Percentiles rank a stretch among this genome's conserved stretches.
These are phyloP conservation scores for Alloteropsis angusta DNA, from an alignment of 202 grass and related monocot species.

Conservation along the genomic window DNA sequence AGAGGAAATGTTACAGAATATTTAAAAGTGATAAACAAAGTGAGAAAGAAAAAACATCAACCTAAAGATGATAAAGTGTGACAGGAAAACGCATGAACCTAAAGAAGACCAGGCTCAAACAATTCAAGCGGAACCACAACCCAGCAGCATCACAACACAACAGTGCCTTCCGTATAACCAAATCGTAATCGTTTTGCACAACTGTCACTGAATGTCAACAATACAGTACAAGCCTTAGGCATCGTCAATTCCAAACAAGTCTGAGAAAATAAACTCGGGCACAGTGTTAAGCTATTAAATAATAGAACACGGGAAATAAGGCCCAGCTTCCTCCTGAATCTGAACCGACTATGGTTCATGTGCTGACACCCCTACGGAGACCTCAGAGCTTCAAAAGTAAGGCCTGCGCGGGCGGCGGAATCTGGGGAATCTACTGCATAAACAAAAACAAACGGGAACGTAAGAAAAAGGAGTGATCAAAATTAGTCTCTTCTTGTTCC, in stretches of 20 bases:
- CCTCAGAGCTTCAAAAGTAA: conserved; percentile 36
- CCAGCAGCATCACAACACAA: background rate
- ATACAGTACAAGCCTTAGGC: conserved; percentile 10
- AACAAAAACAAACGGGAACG: background rate
- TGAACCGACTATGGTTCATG: background rate
- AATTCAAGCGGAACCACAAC: background rate
- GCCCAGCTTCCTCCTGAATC: conserved; percentile 11
- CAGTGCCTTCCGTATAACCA: background rate
- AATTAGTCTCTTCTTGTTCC: background rate
- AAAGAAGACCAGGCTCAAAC: background rate
- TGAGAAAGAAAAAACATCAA: too few relatives aligned
- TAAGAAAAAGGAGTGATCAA: background rate
- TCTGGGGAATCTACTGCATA: conserved; percentile 58
- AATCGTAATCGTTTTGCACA: background rate
- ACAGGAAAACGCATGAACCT: background rate
- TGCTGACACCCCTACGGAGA: background rate
- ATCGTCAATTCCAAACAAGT: background rate
- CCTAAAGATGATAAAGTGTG: too few relatives aligned
- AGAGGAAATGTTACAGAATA: too few relatives aligned
- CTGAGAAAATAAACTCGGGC: background rate
- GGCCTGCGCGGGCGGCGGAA: conserved; percentile 66
- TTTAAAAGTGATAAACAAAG: background rate
- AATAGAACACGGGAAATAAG: background rate
- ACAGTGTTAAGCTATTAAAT: conserved; percentile 6
- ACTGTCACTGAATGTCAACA: background rate